Base-by-base conservation (phyloP, 768 basidiomycete genomes). In the Podaxis mareebaensis region DNA sequence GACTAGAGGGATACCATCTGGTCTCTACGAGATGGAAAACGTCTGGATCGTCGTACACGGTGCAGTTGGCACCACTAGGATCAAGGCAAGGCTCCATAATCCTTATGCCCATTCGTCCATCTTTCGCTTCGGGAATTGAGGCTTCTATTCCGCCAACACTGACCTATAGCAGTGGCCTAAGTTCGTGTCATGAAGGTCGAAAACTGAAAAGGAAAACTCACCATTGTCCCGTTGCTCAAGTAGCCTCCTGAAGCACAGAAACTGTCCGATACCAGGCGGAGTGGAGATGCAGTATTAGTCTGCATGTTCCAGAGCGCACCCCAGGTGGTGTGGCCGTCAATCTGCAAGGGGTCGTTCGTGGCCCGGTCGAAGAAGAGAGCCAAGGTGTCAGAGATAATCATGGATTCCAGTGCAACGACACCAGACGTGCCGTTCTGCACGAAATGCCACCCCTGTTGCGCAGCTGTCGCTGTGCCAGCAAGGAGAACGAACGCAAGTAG, bases 321-420 rank as follows among this genome's bases (percentile, higher is more conserved):
- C 81, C 81, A 82, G 5, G 81, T 81, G 13, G 78, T 69, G 61
- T 81, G 79, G 2, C 75, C 76, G 58, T 79, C 73, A 61, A 81
- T 71, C 15, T 67, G 73, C 1, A 81, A 69, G 12, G 79, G 76
- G 46, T 82, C 81, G 60, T 81, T 72, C 17, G 64, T 71, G 5
- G 73, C 73, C 40, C 70, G 56, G 44, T 74, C 73, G 48, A 74
- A 71, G 63, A 74, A 70, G 26, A 74, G 67, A 6, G 73, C 73
- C 11, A 74, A 67, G 8, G 67, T 72, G n/a, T 72, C 71, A 17
- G 73, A 71, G 24, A 74, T 69, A 28, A 74, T 66, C 53, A 74
- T 72, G 11, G 72, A 68, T 64, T 74, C 73, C n/a, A 74, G 63
- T 17, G 73, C 73, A 3, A 74, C 57, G 28, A 74, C 64, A 33